phyloP scores from a whole-genome alignment of 2,329 filamentous ascomycete genomes.

The Colletotrichum lupini region DNA sequence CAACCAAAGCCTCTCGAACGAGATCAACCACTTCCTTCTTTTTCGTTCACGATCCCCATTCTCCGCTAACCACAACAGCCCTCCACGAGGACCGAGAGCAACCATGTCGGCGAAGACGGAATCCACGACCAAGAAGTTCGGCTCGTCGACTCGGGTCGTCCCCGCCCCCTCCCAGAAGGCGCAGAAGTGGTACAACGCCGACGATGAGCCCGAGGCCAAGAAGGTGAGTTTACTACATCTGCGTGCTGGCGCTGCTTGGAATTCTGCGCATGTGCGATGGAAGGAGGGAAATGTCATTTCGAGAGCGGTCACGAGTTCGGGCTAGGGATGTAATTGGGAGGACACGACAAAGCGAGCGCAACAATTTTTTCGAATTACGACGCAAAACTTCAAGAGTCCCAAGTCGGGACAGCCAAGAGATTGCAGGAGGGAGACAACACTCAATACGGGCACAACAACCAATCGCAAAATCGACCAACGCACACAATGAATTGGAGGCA shows the following conservation, averaged over 20 bases:
- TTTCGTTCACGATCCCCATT: constrained; percentile 41
- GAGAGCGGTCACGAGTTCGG: constrained; percentile 21
- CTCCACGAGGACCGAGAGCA: constrained; percentile 37
- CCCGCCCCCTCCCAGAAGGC: constrained; percentile 91
- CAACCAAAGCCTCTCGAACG: constrained; percentile 25
- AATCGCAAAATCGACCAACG: not conserved
- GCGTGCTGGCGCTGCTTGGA: constrained; percentile 25
- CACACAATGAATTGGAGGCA: not conserved
- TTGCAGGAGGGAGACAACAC: not conserved
- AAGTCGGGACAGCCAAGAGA: not conserved
- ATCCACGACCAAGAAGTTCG: constrained; percentile 91
- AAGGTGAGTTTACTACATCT: constrained; percentile 78
- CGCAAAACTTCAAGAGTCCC: not conserved
- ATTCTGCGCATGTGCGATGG: constrained; percentile 2
- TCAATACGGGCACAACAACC: not conserved
- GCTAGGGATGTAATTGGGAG: constrained; percentile 5
- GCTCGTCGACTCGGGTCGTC: constrained; percentile 93
- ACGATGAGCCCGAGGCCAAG: constrained; percentile 89
- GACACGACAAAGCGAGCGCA: constrained; percentile 9
- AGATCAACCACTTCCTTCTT: constrained; percentile 33
- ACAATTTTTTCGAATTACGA: constrained; percentile 1
- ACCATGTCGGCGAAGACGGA: constrained; percentile 80
- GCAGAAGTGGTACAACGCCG: constrained; percentile 98
- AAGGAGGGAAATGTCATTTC: not conserved
- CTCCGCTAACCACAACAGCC: constrained; percentile 36